Evolutionary conservation across 1,284 basidiomycete genomes (phyloP).

Genomic region (Porodaedalea pini): DNA sequence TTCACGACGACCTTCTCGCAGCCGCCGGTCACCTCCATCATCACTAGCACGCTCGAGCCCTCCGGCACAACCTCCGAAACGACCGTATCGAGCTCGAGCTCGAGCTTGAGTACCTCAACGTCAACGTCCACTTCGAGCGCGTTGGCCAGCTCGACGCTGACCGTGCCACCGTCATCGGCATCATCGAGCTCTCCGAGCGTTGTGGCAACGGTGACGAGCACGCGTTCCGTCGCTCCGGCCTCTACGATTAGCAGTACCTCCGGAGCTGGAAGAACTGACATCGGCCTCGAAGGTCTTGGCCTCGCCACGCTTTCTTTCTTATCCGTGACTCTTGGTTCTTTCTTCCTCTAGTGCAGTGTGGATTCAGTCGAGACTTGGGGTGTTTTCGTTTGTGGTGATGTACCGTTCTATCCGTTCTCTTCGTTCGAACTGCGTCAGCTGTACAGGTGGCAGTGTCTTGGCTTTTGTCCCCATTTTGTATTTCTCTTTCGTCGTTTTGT

Average conservation of each 20-base stretch:
- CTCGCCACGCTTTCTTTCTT: neutral
- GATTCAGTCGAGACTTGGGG: neutral
- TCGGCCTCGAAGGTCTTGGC: neutral
- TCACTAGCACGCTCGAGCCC: neutral
- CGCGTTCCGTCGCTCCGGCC: neutral
- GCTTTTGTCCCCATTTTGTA: too few relatives aligned
- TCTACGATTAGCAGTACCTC: neutral
- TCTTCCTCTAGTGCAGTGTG: neutral
- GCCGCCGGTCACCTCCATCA: neutral
- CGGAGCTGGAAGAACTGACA: neutral
- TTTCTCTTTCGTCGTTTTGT: too few relatives aligned
- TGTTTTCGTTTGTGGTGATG: neutral
- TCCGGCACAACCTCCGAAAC: neutral
- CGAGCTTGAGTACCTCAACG: neutral
- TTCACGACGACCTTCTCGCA: neutral
- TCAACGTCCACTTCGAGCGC: neutral
- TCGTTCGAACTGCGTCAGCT: too few relatives aligned
- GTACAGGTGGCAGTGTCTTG: too few relatives aligned
- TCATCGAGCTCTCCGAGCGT: neutral
- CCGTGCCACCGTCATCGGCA: neutral
- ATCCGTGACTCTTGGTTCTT: neutral
- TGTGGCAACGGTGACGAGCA: neutral
- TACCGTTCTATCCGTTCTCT: too few relatives aligned
- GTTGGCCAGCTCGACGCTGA: neutral
- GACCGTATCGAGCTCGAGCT: neutral